Base-by-base conservation (phyloP, 257 asterid genomes). In the Primulina tabacum region DNA sequence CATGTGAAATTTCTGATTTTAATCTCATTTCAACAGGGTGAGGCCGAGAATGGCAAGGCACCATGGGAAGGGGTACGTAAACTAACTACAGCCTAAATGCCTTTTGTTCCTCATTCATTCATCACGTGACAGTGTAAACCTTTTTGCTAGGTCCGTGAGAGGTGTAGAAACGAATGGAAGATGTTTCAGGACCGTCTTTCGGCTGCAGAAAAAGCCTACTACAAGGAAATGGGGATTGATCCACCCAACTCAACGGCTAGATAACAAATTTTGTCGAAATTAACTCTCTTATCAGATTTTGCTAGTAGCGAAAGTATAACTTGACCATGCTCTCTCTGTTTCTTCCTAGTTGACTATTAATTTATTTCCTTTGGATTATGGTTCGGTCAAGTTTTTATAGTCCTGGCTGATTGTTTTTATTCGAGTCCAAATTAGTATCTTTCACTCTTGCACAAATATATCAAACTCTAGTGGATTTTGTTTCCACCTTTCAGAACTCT, bases 41-140 rank as follows among this genome's bases (percentile, higher is more conserved):
- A 70, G 72, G 78, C 90, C 8, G 96, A 86, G 79, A 76, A 87
- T 7, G 97, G 97, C 73, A 93, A 77, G 80, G 95, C 95, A 35
- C 92, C 98, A 38, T 89, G 97, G 98, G 96, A 88, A 90, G 97
- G 98, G 96, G 98, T 93, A 88, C 17, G 83, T 69, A 64, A 62
- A 37, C 57, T 50, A 4, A 50, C 8, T 17, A 1, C 20, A 17
- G 57, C 57, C 57, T 50, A 16, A 50, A 50, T 16, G 8, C 20
- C 21, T 50, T 50, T 50, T 17, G 2, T 16, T 17, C 20, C 16
- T 1, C 8, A 5, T 5, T 50, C 20, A 50, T 16, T 50, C 57
- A 50, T 50, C 57, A 50, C 6, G 8, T 50, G 11, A 47, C 20
- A 3, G 20, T 0, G 57, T 50, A 16, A 43, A 43, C 17, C 40